These are phyloP conservation scores for Fusarium sp. DNA, from an alignment of 2,329 filamentous ascomycete species.

Conservation along the genomic window DNA sequence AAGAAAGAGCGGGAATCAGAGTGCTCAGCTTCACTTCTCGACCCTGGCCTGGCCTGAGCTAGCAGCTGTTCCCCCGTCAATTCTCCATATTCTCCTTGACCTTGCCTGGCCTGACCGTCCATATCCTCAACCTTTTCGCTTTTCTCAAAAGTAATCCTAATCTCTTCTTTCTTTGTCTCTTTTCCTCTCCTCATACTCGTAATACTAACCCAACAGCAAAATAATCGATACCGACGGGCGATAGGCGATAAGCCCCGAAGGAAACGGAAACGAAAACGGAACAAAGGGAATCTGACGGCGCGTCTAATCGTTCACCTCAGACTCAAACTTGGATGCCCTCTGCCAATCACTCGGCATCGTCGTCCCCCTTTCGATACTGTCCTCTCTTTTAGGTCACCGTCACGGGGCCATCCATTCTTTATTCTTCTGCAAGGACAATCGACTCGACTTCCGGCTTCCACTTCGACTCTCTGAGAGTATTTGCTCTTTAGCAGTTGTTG, in stretches of 20 bases:
- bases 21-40: conserved; percentile 32
- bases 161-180: conserved; percentile 3
- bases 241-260: conserved; percentile 30
- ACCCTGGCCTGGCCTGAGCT: conserved; percentile 19
- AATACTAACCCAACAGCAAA: conserved; percentile 36
- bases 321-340: conserved; percentile 25
- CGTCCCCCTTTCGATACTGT: conserved; percentile 33
- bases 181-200: conserved; percentile 12
- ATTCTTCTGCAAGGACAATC: conserved; percentile 22
- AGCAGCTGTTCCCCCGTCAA: conserved; percentile 15
- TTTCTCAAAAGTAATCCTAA: conserved; percentile 8
- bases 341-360: conserved; percentile 35
- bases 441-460: conserved; percentile 6
- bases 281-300: conserved; percentile 26
- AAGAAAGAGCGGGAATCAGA: conserved; percentile 9
- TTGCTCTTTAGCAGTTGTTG: conserved; percentile 7
- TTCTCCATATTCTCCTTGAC: conserved; percentile 11
- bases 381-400: conserved; percentile 24
- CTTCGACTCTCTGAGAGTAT: conserved; percentile 1
- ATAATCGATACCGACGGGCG: conserved; percentile 21
- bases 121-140: neutral
- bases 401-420: conserved; percentile 34
- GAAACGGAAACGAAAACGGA: conserved; percentile 1
- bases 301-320: conserved; percentile 5
- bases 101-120: conserved; percentile 1